Evolutionary conservation across 75 land plant species (phyloP).

Genomic region (Picea sitchensis): DNA sequence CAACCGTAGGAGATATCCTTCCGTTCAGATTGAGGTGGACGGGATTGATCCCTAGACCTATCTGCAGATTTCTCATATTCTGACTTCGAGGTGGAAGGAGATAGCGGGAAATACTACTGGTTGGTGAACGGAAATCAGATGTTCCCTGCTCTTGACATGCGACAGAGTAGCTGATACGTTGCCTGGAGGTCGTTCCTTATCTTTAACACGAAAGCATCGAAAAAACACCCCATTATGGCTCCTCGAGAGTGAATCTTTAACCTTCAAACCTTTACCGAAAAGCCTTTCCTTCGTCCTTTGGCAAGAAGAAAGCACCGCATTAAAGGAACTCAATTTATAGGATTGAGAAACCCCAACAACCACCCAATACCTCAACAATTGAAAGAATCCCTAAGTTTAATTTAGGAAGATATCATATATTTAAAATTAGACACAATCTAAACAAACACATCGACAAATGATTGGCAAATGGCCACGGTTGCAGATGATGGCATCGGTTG

Average conservation of each 20-base stretch:
- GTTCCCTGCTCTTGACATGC: neutral
- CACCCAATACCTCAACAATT: no score
- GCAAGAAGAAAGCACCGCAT: neutral
- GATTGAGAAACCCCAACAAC: no score
- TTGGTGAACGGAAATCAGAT: neutral
- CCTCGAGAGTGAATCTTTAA: neutral
- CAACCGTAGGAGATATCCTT: neutral
- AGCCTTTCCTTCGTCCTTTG: neutral
- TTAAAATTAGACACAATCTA: no score
- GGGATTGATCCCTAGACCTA: conserved; percentile 29
- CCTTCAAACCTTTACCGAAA: neutral
- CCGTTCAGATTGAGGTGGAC: conserved; percentile 7
- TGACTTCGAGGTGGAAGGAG: conserved; percentile 6
- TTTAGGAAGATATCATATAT: no score
- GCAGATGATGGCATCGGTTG: no score
- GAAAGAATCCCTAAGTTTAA: no score
- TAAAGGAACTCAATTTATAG: neutral
- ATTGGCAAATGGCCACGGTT: no score
- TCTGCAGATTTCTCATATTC: conserved; percentile 18
- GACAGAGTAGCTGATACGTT: no score
- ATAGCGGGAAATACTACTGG: no score
- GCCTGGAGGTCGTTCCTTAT: neutral
- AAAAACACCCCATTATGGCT: conserved; percentile 20
- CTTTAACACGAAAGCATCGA: conserved; percentile 21
- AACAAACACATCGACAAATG: no score